Evolutionary conservation across 306 rosid genomes (phyloP).

Genomic region (Betula pendula): DNA sequence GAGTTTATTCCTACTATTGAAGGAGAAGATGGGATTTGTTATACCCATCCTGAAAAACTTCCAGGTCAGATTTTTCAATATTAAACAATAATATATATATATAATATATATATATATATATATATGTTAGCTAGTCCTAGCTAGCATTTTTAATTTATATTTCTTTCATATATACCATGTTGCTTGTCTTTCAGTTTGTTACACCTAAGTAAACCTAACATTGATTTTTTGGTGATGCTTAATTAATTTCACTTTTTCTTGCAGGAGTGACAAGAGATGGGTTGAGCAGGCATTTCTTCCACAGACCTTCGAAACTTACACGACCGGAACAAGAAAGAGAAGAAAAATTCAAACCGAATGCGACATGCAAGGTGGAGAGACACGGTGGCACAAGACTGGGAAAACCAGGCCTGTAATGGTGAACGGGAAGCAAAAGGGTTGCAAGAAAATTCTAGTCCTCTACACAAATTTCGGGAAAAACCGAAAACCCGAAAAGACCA

Average conservation of each 20-base stretch:
- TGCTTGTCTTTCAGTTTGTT: constrained; percentile 37
- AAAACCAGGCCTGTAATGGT: constrained; percentile 89
- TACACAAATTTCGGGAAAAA: constrained; percentile 96
- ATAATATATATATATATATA: too few relatives aligned
- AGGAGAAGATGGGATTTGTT: constrained; percentile 99
- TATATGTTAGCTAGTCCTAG: neutral
- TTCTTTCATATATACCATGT: too few relatives aligned
- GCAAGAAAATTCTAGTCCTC: constrained; percentile 90
- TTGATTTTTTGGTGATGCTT: constrained; percentile 37
- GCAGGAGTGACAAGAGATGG: constrained; percentile 95
- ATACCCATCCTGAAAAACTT: constrained; percentile 98
- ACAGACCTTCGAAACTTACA: constrained; percentile 93
- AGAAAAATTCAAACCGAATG: constrained; percentile 88
- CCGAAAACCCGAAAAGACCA: constrained; percentile 89
- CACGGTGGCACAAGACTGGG: constrained; percentile 98
- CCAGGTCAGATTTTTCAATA: constrained; percentile 56
- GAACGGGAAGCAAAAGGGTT: constrained; percentile 85
- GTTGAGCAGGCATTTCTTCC: constrained; percentile 90
- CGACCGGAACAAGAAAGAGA: constrained; percentile 97
- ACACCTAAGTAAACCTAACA: constrained; percentile 69
- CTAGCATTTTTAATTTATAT: too few relatives aligned
- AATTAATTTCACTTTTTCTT: too few relatives aligned
- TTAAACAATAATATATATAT: too few relatives aligned
- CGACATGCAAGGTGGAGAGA: constrained; percentile 83
- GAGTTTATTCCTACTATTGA: constrained; percentile 96